phyloP scores from a whole-genome alignment of 1,284 basidiomycete species.

The Fomitopsis palustris region DNA sequence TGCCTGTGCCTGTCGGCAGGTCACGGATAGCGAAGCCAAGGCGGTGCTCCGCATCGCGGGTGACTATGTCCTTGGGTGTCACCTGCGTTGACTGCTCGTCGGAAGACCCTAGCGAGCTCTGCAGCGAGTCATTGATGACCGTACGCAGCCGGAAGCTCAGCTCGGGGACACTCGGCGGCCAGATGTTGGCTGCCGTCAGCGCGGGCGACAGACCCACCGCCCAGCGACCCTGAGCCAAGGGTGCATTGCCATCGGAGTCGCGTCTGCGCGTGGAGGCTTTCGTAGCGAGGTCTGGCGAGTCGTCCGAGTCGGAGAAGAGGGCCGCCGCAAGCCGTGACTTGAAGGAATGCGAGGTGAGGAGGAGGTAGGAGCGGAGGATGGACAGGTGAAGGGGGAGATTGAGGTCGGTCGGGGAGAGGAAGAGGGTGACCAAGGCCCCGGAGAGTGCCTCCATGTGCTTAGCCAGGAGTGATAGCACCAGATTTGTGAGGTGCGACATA shows the following conservation, averaged over 20 bases:
- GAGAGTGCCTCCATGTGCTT: slow-evolving; percentile 58
- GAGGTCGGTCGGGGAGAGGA: slow-evolving; percentile 53
- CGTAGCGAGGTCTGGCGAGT: slow-evolving; percentile 25
- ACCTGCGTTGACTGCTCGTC: slow-evolving; percentile 7
- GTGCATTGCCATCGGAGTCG: neutral
- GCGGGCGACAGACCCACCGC: slow-evolving; percentile 72
- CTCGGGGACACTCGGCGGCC: slow-evolving; percentile 85
- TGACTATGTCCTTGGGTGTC: slow-evolving; percentile 27
- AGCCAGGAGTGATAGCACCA: slow-evolving; percentile 56
- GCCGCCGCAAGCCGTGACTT: slow-evolving; percentile 59
- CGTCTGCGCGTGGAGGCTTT: neutral
- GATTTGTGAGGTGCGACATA: slow-evolving; percentile 51
- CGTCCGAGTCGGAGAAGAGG: slow-evolving; percentile 65
- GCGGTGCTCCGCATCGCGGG: slow-evolving; percentile 69
- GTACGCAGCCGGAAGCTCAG: slow-evolving; percentile 77
- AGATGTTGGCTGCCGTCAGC: slow-evolving; percentile 65
- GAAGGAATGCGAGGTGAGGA: slow-evolving; percentile 65
- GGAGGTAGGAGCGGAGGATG: slow-evolving; percentile 65
- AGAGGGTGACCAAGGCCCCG: slow-evolving; percentile 52
- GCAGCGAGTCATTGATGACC: slow-evolving; percentile 75
- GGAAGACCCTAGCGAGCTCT: slow-evolving; percentile 23
- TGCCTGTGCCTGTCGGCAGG: slow-evolving; percentile 56
- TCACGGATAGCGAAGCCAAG: slow-evolving; percentile 81
- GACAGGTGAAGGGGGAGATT: slow-evolving; percentile 60
- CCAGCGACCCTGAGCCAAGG: slow-evolving; percentile 36